Conservation (phyloP, 1,139 yeast genomes). For the Lodderomyces jiufengensis region DNA sequence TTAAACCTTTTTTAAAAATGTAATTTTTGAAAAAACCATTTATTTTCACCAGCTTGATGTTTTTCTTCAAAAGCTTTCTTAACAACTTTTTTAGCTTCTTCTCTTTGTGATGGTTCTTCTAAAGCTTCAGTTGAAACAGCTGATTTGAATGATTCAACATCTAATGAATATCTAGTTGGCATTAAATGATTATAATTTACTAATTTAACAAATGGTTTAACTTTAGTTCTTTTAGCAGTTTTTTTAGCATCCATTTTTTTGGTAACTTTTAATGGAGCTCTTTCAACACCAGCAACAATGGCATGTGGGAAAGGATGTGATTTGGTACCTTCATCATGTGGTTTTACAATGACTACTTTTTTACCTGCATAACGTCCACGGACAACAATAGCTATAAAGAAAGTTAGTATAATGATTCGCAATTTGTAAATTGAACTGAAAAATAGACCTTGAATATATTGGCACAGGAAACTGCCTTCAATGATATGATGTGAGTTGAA, state of each 20-base stretch:
- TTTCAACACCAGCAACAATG: conserved; percentile 98
- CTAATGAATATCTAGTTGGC: conserved; percentile 99
- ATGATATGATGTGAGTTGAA: too few relatives aligned
- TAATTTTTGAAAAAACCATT: conserved; percentile 99
- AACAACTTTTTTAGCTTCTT: conserved; percentile 98
- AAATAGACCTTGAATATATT: too few relatives aligned
- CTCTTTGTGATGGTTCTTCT: conserved; percentile 97
- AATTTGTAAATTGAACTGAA: too few relatives aligned
- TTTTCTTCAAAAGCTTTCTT: conserved; percentile 99
- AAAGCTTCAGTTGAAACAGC: conserved; percentile 91
- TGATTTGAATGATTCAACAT: conserved; percentile 92
- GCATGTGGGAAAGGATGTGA: conserved; percentile 99
- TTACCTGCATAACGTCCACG: conserved; percentile 99
- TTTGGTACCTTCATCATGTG: conserved; percentile 99
- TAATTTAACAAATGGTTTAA: conserved; percentile 99
- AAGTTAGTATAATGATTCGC: conserved; percentile 30
- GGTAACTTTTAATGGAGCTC: conserved; percentile 97
- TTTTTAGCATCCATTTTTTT: conserved; percentile 95
- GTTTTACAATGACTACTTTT: conserved; percentile 99
- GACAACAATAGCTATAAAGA: conserved; percentile 84
- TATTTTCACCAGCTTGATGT: conserved; percentile 99
- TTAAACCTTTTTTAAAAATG: conserved; percentile 95
- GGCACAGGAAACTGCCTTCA: too few relatives aligned
- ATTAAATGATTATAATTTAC: conserved; percentile 99
- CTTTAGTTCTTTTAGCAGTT: conserved; percentile 95